Evolutionary conservation across 2,329 filamentous ascomycete species (phyloP).

Genomic region (Fusarium hainanense): DNA sequence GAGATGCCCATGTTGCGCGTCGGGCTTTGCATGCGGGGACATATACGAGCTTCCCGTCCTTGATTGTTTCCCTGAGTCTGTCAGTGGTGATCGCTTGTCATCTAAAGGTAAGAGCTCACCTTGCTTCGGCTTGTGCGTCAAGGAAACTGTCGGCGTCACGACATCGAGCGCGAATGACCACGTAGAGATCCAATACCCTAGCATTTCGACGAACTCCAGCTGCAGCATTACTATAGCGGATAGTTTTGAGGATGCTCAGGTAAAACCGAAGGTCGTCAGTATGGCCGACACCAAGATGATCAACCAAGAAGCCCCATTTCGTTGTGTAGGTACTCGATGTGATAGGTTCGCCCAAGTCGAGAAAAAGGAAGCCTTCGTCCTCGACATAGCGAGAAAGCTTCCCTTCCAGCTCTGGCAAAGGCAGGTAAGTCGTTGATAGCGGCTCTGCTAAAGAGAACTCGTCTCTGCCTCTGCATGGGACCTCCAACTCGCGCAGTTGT

Average conservation of each 20-base stretch:
- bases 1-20: slow-evolving; percentile 16
- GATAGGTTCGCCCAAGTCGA: slow-evolving; percentile 28
- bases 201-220: slow-evolving; percentile 7
- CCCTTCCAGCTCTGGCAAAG: slow-evolving; percentile 30
- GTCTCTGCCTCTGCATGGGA: slow-evolving; percentile 18
- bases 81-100: not conserved
- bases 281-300: slow-evolving; percentile 27
- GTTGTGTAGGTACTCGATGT: slow-evolving; percentile 11
- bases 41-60: slow-evolving; percentile 18
- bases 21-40: slow-evolving; percentile 3
- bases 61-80: slow-evolving; percentile 4
- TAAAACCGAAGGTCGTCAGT: slow-evolving; percentile 38
- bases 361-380: slow-evolving; percentile 24
- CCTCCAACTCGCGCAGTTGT: slow-evolving; percentile 16
- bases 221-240: slow-evolving; percentile 7
- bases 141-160: slow-evolving; percentile 23
- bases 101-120: not conserved
- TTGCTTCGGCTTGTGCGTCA: slow-evolving; percentile 6
- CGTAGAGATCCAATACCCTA: slow-evolving; percentile 34
- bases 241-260: slow-evolving; percentile 18
- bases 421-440: slow-evolving; percentile 21
- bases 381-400: slow-evolving; percentile 34
- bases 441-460: not conserved
- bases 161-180: slow-evolving; percentile 30
- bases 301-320: slow-evolving; percentile 39